Percentiles rank a stretch among this genome's conserved stretches.
phyloP scores from a whole-genome alignment of 805 yeast species.

The Ogataea populi-albae region DNA sequence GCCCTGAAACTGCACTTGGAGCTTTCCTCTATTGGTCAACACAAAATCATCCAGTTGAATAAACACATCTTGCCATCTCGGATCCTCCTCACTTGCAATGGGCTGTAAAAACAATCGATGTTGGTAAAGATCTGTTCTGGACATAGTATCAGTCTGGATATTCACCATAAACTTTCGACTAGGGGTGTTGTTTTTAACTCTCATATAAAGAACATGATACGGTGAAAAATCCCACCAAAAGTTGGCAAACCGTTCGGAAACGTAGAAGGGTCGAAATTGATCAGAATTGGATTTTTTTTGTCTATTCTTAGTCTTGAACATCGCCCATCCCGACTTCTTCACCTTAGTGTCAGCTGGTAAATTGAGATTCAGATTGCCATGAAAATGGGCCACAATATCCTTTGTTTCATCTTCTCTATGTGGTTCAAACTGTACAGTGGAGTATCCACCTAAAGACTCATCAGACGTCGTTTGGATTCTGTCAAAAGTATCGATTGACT shows the following conservation, averaged over 20 bases:
- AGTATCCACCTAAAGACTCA: slow-evolving; percentile 74
- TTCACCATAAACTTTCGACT: slow-evolving; percentile 69
- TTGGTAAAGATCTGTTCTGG: slow-evolving; percentile 76
- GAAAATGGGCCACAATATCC: slow-evolving; percentile 56
- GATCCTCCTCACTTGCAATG: slow-evolving; percentile 1
- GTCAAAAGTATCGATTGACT: slow-evolving; percentile 44
- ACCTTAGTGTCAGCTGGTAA: slow-evolving; percentile 65
- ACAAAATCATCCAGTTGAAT: slow-evolving; percentile 78
- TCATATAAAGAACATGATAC: slow-evolving; percentile 57
- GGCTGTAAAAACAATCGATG: slow-evolving; percentile 61
- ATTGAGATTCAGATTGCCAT: slow-evolving; percentile 66
- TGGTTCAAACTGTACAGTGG: slow-evolving; percentile 48
- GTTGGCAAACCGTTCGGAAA: slow-evolving; percentile 34
- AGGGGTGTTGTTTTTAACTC: slow-evolving; percentile 64
- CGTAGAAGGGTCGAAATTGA: slow-evolving; percentile 44
- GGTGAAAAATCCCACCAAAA: slow-evolving; percentile 71
- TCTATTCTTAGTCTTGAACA: slow-evolving; percentile 77
- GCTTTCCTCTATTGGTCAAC: slow-evolving; percentile 73
- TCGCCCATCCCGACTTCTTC: slow-evolving; percentile 66
- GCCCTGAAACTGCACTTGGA: slow-evolving; percentile 51
- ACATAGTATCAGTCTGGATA: slow-evolving; percentile 76
- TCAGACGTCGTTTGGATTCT: slow-evolving; percentile 64
- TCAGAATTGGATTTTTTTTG: slow-evolving; percentile 32
- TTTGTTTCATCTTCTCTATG: slow-evolving; percentile 36
- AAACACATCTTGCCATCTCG: slow-evolving; percentile 76